These are phyloP conservation scores for Nidula microcarpa DNA, from an alignment of 768 basidiomycete species.

Conservation along the genomic window DNA sequence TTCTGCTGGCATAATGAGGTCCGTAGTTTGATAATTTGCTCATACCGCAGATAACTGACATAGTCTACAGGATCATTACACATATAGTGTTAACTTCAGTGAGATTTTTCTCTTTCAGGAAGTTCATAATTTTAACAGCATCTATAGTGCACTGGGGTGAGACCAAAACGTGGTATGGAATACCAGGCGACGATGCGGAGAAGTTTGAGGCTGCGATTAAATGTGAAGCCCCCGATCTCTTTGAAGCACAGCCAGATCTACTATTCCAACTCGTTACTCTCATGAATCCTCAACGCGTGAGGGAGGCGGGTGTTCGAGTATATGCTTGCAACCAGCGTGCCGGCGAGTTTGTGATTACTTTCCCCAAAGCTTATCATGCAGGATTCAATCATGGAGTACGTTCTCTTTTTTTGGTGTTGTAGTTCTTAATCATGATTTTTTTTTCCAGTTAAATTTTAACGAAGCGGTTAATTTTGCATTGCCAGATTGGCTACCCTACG, in stretches of 20 bases:
- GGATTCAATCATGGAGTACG: constrained; percentile 98
- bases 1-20: constrained; percentile 99
- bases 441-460: constrained; percentile 87
- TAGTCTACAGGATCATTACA: constrained; percentile 82
- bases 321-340: constrained; percentile 95
- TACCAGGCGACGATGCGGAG: constrained; percentile 92
- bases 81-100: constrained; percentile 95
- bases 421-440: constrained; percentile 9
- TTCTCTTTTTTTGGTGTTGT: constrained; percentile 11
- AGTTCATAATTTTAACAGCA: constrained; percentile 9
- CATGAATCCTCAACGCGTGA: constrained; percentile 90
- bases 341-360: constrained; percentile 96
- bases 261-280: constrained; percentile 97
- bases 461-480: constrained; percentile 99
- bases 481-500: constrained; percentile 90
- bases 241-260: constrained; percentile 95
- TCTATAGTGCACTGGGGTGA: constrained; percentile 95
- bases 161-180: constrained; percentile 99
- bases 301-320: constrained; percentile 86
- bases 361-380: constrained; percentile 96
- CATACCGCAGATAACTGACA: background rate
- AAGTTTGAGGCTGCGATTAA: constrained; percentile 96
- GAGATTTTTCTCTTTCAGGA: constrained; percentile 25
- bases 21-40: constrained; percentile 6
- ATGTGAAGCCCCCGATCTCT: constrained; percentile 93